Base-by-base conservation (phyloP, 192 early-diverging fungal genomes). In the Spinellus fusiger region DNA sequence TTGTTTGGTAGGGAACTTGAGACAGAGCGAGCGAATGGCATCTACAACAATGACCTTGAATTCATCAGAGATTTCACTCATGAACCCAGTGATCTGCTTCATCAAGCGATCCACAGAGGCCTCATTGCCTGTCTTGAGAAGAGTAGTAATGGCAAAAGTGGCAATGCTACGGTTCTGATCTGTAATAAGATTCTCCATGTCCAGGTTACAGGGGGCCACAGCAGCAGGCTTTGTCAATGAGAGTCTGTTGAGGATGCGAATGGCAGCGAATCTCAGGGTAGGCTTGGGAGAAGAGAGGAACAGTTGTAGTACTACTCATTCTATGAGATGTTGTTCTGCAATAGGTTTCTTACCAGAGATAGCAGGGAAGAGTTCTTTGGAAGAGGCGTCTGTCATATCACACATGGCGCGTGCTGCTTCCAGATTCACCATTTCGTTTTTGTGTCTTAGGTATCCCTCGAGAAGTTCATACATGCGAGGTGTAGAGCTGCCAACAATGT, bases 21-120 rank as follows among this genome's bases (percentile, higher is more conserved):
- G 81, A 65, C 93, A 94, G 20, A 99, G 73, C n/a, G 93, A 89
- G 51, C 95, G 89, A 55, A 98, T 91, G 29, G 97, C 97, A 58
- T 99, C 95, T 37, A 98, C 91, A n/a, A 99, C 93, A 60, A 98
- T 94, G 25, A 98, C 87, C 80, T 99, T 99, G 82, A 98, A 99
- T 70, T 99, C 97, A 73, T 97, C 95, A 29, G 93, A 90, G 46
- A 99, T 99, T 73, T 99, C 97, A 13, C 84, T 80, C 93, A 99
- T 98, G 66, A 99, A 98, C 18, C 92, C 91, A 59, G 89, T 86
- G 66, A 99, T 98, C 73, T 99, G 97, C 78, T 99, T 98, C 93
- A 99, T 96, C 67, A 99, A 78, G 23, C 97, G 84, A 71, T 99
- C 97, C 20, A 99, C 97, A 46, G 88, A 91, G 5, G 93, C 91